Evolutionary conservation across 257 asterid genomes (phyloP).

Genomic region (Galeopsis tetrahit): DNA sequence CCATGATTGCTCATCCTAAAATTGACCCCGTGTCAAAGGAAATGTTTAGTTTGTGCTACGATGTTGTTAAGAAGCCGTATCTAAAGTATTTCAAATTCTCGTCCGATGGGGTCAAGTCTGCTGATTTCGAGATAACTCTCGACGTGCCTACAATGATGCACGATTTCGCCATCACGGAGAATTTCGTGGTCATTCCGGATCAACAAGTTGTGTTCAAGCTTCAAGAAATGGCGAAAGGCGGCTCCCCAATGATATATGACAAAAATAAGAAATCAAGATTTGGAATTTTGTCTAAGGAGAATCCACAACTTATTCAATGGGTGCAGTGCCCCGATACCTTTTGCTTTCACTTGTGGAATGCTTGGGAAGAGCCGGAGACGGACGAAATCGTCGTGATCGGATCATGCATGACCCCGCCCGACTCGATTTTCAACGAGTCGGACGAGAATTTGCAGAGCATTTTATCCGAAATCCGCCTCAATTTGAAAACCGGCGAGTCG

Average conservation of each 20-base stretch:
- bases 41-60: conserved; percentile 64
- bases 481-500: conserved; percentile 60
- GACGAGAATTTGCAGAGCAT: conserved; percentile 53
- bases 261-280: conserved; percentile 57
- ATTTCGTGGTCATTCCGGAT: conserved; percentile 65
- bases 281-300: conserved; percentile 41
- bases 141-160: conserved; percentile 73
- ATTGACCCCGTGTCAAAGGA: conserved; percentile 62
- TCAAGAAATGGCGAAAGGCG: conserved; percentile 67
- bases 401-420: conserved; percentile 85
- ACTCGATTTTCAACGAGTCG: conserved; percentile 69
- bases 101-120: conserved; percentile 44
- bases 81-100: conserved; percentile 62
- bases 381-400: conserved; percentile 72
- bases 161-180: conserved; percentile 78
- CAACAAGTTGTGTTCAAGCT: conserved; percentile 85
- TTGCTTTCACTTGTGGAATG: conserved; percentile 78
- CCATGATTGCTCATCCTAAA: conserved; percentile 83
- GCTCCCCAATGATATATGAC: conserved; percentile 70
- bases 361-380: conserved; percentile 75
- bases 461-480: conserved; percentile 63
- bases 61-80: conserved; percentile 59
- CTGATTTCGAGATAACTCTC: conserved; percentile 55
- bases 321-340: conserved; percentile 59
- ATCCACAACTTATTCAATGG: conserved; percentile 31